Evolutionary conservation across 1,284 basidiomycete genomes (phyloP).

Genomic region (Ceratobasidium papillatum): DNA sequence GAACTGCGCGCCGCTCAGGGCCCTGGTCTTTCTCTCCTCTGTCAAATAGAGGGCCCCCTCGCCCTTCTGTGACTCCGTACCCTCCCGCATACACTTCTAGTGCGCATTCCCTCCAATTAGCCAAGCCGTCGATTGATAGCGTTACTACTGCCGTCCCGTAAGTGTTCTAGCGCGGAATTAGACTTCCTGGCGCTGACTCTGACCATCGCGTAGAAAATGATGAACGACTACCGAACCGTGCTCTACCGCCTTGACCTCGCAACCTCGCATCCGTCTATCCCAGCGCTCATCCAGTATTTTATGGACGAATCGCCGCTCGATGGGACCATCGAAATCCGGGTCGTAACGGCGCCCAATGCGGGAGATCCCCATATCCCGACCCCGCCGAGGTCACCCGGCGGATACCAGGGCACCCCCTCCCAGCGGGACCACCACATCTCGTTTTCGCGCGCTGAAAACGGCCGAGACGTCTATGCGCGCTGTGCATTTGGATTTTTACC

Average conservation of each 20-base stretch:
- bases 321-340: slow-evolving; percentile 29
- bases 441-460: slow-evolving; percentile 16
- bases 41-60: slow-evolving; percentile 7
- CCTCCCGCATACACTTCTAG: slow-evolving; percentile 16
- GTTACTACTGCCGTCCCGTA: not conserved
- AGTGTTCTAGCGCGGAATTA: not conserved
- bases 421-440: slow-evolving; percentile 33
- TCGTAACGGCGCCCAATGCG: slow-evolving; percentile 23
- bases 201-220: slow-evolving; percentile 14
- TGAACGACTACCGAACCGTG: slow-evolving; percentile 37
- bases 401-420: not conserved
- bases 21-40: not conserved
- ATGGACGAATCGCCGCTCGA: slow-evolving; percentile 38
- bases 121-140: no score
- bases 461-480: slow-evolving; percentile 29
- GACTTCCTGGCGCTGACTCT: not conserved
- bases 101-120: not conserved
- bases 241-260: slow-evolving; percentile 30
- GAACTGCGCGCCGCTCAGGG: not conserved
- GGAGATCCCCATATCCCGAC: slow-evolving; percentile 27
- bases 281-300: slow-evolving; percentile 30
- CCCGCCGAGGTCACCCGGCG: slow-evolving; percentile 23
- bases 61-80: not conserved
- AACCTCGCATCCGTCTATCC: slow-evolving; percentile 25
- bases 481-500: slow-evolving; percentile 20